These are phyloP conservation scores for Metschnikowia chrysomelidarum DNA, from an alignment of 805 yeast genomes.

Conservation along the genomic window DNA sequence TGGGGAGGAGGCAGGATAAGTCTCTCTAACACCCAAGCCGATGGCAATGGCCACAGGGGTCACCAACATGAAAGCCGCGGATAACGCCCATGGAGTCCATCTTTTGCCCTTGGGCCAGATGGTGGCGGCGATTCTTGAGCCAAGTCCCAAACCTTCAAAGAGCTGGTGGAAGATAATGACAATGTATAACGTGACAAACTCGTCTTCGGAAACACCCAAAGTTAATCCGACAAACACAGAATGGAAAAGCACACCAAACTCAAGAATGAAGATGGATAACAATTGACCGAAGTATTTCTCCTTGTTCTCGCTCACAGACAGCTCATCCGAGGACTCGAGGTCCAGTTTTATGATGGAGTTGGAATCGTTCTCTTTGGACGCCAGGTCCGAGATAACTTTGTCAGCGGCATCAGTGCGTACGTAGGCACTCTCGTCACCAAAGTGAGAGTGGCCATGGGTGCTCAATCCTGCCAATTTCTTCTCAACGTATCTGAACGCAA, in stretches of 20 bases:
- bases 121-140: constrained; percentile 66
- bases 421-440: constrained; percentile 43
- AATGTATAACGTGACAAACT: constrained; percentile 66
- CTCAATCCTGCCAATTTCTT: constrained; percentile 25
- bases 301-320: constrained; percentile 29
- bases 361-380: constrained; percentile 14
- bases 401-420: constrained; percentile 23
- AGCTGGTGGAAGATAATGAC: constrained; percentile 73
- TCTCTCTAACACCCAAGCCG: constrained; percentile 33
- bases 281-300: constrained; percentile 58
- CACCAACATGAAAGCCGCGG: constrained; percentile 28
- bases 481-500: constrained; percentile 48
- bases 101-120: constrained; percentile 49
- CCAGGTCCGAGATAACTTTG: constrained; percentile 12
- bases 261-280: constrained; percentile 57
- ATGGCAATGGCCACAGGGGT: constrained; percentile 37
- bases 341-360: constrained; percentile 33
- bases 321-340: constrained; percentile 39
- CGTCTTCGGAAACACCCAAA: constrained; percentile 74
- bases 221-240: constrained; percentile 80
- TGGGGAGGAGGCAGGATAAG: constrained; percentile 33
- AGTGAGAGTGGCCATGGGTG: constrained; percentile 52
- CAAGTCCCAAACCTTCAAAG: constrained; percentile 85
- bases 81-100: constrained; percentile 47
- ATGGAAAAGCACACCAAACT: constrained; percentile 80